Base-by-base conservation (phyloP, 768 basidiomycete genomes). In the Dacryopinax spathularia region DNA sequence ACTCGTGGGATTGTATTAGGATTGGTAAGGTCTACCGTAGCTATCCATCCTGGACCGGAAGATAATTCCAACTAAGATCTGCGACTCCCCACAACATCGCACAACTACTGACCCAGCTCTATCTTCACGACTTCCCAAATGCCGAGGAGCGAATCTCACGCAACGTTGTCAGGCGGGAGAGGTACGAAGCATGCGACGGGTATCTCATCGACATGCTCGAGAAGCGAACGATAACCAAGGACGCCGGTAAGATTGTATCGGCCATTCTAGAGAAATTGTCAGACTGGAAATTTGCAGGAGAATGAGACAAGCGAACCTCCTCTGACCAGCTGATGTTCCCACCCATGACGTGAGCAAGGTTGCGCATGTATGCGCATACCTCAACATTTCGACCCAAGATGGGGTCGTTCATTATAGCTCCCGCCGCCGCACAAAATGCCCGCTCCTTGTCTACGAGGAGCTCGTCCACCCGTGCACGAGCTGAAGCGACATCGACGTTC, bases 321-420 rank as follows among this genome's bases (percentile, higher is more conserved):
- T 56, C 48, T 4, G 48, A 56, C 48, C 48, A 56, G 20, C 48
- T 56, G 48, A 56, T 56, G 48, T 56, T 56, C 4, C 48, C 48
- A 29, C 48, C 48, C 48, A 56, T 56, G 5, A 56, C 48, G 48
- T 56, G 48, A 5, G 48, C 48, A 29, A 56, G 48, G 18, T 56
- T 56, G 48, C 25, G 9, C 48, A 56, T 56, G 25, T 56, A 56
- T 15, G 48, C 29, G 18, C 48, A 56, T 27, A 56, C 25, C 5
- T 56, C 29, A 31, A 6, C 6, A 29, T 56, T 29, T 10, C 18
- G 48, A 18, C 48, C 48, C 25, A 56, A 31, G 6, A 56, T 29
- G 25, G 48, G 48, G 25, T 56, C 48, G 25, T 3, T 56, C 20
- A 6, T 13, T 3, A 56, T 29, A 3, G 13, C 48, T 4, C 31